A percentile compares a stretch with the other conserved stretches of the same genome.
phyloP scores from a whole-genome alignment of 306 rosid species.

The Corylus heterophylla region DNA sequence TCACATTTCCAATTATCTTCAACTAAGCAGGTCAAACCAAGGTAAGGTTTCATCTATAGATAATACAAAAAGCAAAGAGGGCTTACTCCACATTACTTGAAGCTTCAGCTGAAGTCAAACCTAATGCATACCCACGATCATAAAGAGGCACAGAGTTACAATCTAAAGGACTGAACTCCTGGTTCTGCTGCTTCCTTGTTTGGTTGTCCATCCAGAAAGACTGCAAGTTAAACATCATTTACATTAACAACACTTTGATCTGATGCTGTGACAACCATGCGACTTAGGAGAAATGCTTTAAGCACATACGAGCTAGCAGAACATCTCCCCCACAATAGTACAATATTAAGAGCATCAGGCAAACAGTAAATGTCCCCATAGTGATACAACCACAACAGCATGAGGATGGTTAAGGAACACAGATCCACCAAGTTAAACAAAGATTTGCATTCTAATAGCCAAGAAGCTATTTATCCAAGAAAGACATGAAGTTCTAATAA shows the following conservation, averaged over 20 bases:
- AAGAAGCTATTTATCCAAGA: neutral
- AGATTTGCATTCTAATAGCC: neutral
- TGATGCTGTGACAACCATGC: neutral
- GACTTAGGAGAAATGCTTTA: constrained; percentile 9
- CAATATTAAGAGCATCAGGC: neutral
- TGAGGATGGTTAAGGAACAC: neutral
- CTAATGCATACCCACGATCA: constrained; percentile 90
- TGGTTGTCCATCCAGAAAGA: constrained; percentile 92
- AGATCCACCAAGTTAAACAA: neutral
- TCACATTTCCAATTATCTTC: neutral
- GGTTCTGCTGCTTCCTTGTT: constrained; percentile 44
- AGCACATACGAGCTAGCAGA: constrained; percentile 20
- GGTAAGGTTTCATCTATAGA: constrained; percentile 17
- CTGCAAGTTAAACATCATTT: constrained; percentile 54
- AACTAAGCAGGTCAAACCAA: neutral
- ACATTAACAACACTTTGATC: constrained; percentile 13
- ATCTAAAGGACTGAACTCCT: constrained; percentile 58
- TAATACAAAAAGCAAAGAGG: constrained; percentile 19
- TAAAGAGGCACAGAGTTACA: constrained; percentile 74
- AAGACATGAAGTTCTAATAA: neutral
- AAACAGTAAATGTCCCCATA: constrained; percentile 7
- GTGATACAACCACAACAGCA: neutral
- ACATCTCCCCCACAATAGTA: constrained; percentile 7
- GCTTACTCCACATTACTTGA: constrained; percentile 70
- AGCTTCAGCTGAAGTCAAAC: constrained; percentile 72